These are phyloP conservation scores for Fomitopsis schrenkii DNA, from an alignment of 1,284 basidiomycete species.

Conservation along the genomic window DNA sequence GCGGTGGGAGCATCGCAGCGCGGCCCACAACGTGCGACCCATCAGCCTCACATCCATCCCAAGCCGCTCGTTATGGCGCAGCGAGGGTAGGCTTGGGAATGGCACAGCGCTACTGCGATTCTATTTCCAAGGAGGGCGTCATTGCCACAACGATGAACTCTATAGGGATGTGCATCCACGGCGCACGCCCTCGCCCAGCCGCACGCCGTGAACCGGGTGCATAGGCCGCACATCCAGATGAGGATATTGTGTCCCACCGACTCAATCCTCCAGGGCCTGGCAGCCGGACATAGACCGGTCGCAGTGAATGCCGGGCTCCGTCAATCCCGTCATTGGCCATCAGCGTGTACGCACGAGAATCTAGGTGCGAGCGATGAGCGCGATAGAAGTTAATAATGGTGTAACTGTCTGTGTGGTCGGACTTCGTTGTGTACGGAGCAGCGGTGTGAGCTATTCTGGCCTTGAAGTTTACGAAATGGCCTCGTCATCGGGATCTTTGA, in stretches of 20 bases:
- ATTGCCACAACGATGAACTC: neutral
- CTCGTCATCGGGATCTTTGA: constrained; percentile 1
- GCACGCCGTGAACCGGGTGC: neutral
- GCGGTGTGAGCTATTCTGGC: neutral
- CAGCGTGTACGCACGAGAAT: neutral
- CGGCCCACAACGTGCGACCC: neutral
- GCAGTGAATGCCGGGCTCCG: neutral
- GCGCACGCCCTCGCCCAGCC: neutral
- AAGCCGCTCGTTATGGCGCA: neutral
- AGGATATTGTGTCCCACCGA: neutral
- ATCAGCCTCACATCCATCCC: neutral
- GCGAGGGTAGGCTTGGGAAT: neutral
- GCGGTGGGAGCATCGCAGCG: neutral
- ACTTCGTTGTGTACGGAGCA: neutral
- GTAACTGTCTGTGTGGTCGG: neutral
- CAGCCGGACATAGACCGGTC: neutral
- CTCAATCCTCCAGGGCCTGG: neutral
- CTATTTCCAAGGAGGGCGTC: neutral
- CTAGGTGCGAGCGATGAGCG: neutral
- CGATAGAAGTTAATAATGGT: constrained; percentile 1
- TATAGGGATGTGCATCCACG: neutral
- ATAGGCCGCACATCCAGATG: neutral
- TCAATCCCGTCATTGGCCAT: neutral
- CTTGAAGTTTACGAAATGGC: neutral
- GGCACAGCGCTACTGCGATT: neutral